These are phyloP conservation scores for Metschnikowia shivogae DNA, from an alignment of 805 yeast genomes.

Conservation along the genomic window DNA sequence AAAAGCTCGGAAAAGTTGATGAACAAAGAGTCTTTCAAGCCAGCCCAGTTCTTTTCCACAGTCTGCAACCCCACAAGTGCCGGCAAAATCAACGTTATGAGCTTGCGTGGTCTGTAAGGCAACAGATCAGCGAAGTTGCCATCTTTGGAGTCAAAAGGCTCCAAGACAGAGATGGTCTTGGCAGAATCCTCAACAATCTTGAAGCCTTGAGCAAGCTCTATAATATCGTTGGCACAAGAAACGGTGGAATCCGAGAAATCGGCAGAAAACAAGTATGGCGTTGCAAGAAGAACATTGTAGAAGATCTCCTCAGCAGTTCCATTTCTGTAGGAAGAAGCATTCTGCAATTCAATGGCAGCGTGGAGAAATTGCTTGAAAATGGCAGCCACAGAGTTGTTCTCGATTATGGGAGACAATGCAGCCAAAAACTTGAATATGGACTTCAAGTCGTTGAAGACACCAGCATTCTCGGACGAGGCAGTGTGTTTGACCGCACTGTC, in stretches of 20 bases:
- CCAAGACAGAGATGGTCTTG: conserved; percentile 22
- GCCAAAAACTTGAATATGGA: conserved; percentile 67
- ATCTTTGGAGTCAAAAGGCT: conserved; percentile 36
- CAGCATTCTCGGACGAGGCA: conserved; percentile 34
- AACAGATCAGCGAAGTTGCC: conserved; percentile 23
- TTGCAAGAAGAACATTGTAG: conserved; percentile 54
- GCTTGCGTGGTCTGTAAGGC: conserved; percentile 50
- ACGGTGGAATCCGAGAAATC: conserved; percentile 27
- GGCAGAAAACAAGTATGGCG: conserved; percentile 61
- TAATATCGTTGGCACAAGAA: conserved; percentile 41
- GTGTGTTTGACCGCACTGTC: neutral
- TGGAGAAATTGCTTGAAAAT: conserved; percentile 53
- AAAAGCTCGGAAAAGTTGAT: conserved; percentile 29
- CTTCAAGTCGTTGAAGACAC: conserved; percentile 69
- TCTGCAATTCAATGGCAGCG: conserved; percentile 55
- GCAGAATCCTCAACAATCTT: conserved; percentile 20
- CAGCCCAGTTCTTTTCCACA: conserved; percentile 39
- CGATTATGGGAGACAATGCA: conserved; percentile 59
- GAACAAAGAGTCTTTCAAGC: conserved; percentile 26
- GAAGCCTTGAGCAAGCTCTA: conserved; percentile 44
- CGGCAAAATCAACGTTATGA: conserved; percentile 50
- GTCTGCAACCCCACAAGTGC: conserved; percentile 37
- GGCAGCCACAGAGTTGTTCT: conserved; percentile 34
- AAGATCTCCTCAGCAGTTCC: conserved; percentile 67
- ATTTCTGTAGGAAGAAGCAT: conserved; percentile 33